These are phyloP conservation scores for Lecanicillium sp. DNA, from an alignment of 2,329 filamentous ascomycete genomes.

Conservation along the genomic window DNA sequence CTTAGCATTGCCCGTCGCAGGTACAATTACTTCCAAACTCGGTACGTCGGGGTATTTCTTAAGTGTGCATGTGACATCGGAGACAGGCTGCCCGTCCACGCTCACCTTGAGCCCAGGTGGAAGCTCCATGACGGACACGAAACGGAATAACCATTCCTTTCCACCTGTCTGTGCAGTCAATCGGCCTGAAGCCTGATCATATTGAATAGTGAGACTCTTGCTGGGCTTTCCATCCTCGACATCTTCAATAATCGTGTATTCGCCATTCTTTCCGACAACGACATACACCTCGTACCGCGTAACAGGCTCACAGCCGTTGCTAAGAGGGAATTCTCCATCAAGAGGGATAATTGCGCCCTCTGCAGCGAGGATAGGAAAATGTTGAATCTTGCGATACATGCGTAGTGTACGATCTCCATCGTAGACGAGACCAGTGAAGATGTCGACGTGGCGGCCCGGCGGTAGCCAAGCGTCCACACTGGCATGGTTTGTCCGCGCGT, in stretches of 20 bases:
- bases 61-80: too few species aligned
- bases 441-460: slow-evolving; percentile 39
- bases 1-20: too few species aligned
- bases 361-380: slow-evolving; percentile 40
- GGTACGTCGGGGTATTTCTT: too few species aligned
- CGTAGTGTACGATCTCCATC: slow-evolving; percentile 39
- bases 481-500: slow-evolving; percentile 33
- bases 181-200: too few species aligned
- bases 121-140: too few species aligned
- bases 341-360: slow-evolving; percentile 49
- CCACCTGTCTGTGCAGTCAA: too few species aligned
- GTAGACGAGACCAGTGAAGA: slow-evolving; percentile 45
- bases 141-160: too few species aligned
- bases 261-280: slow-evolving; percentile 32
- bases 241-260: slow-evolving; percentile 40
- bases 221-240: too few species aligned
- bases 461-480: slow-evolving; percentile 44
- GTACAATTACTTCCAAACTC: too few species aligned
- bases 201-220: too few species aligned
- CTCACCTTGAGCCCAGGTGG: too few species aligned
- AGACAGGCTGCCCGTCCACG: too few species aligned
- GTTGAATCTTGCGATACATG: slow-evolving; percentile 35
- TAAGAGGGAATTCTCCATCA: slow-evolving; percentile 30
- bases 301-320: slow-evolving; percentile 35
- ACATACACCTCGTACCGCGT: slow-evolving; percentile 34